Conservation (phyloP, 495 filamentous ascomycete species). For the Chaetomium tenue region DNA sequence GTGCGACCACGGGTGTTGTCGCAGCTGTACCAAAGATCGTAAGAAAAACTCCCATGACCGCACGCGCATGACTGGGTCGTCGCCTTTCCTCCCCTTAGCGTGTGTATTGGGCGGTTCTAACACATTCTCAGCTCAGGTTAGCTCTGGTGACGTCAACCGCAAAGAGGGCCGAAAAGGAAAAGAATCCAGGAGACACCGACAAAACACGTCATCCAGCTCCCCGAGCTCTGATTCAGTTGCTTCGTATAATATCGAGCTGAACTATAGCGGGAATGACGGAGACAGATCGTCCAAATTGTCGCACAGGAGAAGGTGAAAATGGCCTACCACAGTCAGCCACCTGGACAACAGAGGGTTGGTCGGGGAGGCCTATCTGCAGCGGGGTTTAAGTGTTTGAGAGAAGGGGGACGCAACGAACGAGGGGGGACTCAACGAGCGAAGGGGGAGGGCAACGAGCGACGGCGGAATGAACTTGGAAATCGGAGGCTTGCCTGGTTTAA, state of each 20-base stretch:
- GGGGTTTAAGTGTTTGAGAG: too few species aligned
- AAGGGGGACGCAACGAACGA: too few species aligned
- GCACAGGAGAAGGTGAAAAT: constrained; percentile 9
- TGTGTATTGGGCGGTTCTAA: not conserved
- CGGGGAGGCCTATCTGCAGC: not conserved
- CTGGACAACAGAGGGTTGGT: not conserved
- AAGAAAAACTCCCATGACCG: constrained; percentile 9
- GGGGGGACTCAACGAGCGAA: too few species aligned
- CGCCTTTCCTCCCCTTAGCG: not conserved
- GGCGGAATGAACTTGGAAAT: not conserved
- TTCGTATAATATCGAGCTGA: constrained; percentile 26
- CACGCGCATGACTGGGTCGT: too few species aligned
- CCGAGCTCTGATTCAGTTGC: constrained; percentile 14
- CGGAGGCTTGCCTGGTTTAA: not conserved
- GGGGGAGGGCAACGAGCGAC: not conserved
- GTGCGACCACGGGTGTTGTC: constrained; percentile 47
- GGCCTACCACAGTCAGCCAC: not conserved
- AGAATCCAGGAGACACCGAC: constrained; percentile 22
- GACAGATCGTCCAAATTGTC: constrained; percentile 2
- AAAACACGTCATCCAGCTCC: not conserved
- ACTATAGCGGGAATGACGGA: constrained; percentile 26
- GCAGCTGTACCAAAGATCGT: constrained; percentile 40
- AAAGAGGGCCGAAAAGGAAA: constrained; percentile 20
- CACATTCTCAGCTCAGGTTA: constrained; percentile 6
- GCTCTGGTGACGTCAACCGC: constrained; percentile 7